Percentiles rank a stretch among this genome's conserved stretches.
Evolutionary conservation across 2,329 filamentous ascomycete genomes (phyloP).

Genomic region (Escovopsis sp.): DNA sequence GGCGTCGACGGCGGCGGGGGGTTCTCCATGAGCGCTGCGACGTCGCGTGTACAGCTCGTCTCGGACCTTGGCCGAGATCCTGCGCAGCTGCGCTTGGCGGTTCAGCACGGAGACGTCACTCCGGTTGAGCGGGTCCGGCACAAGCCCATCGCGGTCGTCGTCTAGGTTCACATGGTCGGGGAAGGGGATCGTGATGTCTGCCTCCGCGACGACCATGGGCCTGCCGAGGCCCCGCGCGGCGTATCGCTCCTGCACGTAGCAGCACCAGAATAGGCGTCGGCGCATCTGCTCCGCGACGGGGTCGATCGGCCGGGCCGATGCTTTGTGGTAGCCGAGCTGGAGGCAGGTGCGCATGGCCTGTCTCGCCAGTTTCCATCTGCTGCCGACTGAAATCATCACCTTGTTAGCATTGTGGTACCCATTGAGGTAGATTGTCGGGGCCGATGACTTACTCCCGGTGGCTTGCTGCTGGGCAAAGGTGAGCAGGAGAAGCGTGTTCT

Average conservation of each 20-base stretch:
- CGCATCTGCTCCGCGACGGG: slow-evolving; percentile 1
- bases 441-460: slow-evolving; percentile 1
- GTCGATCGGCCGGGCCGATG: neutral
- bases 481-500: slow-evolving; percentile 1
- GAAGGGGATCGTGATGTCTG: slow-evolving; percentile 1
- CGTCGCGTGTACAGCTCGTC: slow-evolving; percentile 1
- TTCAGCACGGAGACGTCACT: slow-evolving; percentile 2
- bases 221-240: slow-evolving; percentile 1
- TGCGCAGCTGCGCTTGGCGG: slow-evolving; percentile 1
- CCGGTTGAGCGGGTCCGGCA: neutral
- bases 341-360: slow-evolving; percentile 2
- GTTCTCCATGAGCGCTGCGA: neutral
- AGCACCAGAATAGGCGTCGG: slow-evolving; percentile 2
- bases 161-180: slow-evolving; percentile 1
- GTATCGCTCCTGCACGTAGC: slow-evolving; percentile 2
- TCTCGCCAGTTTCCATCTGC: slow-evolving; percentile 1
- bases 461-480: slow-evolving; percentile 2
- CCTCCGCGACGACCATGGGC: slow-evolving; percentile 2
- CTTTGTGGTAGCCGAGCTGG: slow-evolving; percentile 2
- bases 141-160: slow-evolving; percentile 1
- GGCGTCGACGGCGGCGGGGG: too few relatives aligned
- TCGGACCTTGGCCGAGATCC: slow-evolving; percentile 1
- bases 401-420: neutral
- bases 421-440: too few relatives aligned
- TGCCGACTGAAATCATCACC: neutral